Conservation (phyloP, 2,329 filamentous ascomycete genomes). For the Lachnellula arida region DNA sequence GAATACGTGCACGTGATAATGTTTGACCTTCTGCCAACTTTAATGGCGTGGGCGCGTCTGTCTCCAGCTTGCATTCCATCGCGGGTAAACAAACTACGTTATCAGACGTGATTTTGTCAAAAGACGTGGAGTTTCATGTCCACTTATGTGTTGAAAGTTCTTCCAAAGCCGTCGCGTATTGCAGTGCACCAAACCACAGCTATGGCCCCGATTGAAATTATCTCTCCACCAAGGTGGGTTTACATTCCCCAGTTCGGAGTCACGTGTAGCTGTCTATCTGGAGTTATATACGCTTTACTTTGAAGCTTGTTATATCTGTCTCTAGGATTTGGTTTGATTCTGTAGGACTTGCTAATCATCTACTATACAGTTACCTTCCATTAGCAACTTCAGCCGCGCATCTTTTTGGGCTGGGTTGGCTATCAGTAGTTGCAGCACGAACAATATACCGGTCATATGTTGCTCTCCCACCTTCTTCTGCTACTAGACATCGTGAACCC, state of each 20-base stretch:
- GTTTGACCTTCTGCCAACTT: slow-evolving; percentile 1
- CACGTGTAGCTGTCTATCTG: neutral
- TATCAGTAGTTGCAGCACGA: slow-evolving; percentile 18
- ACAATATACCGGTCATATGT: slow-evolving; percentile 29
- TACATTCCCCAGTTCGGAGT: neutral
- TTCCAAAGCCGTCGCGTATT: slow-evolving; percentile 4
- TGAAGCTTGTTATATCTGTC: neutral
- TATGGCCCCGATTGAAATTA: slow-evolving; percentile 17
- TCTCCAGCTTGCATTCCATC: neutral
- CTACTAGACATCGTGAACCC: slow-evolving; percentile 32
- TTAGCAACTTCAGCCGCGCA: slow-evolving; percentile 14
- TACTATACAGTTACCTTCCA: neutral
- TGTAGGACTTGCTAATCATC: neutral
- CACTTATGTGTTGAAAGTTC: slow-evolving; percentile 7
- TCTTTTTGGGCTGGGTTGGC: slow-evolving; percentile 14
- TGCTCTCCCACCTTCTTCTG: slow-evolving; percentile 33
- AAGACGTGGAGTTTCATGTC: slow-evolving; percentile 1
- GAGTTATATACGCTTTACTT: neutral
- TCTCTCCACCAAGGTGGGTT: slow-evolving; percentile 6
- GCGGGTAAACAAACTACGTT: neutral
- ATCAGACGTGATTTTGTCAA: neutral
- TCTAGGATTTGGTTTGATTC: neutral
- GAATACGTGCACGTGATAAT: neutral
- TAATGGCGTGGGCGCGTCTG: slow-evolving; percentile 3
- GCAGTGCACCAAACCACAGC: neutral